Evolutionary conservation across 169 alveolate genomes (phyloP).

Genomic region (Babesia gibsoni): DNA sequence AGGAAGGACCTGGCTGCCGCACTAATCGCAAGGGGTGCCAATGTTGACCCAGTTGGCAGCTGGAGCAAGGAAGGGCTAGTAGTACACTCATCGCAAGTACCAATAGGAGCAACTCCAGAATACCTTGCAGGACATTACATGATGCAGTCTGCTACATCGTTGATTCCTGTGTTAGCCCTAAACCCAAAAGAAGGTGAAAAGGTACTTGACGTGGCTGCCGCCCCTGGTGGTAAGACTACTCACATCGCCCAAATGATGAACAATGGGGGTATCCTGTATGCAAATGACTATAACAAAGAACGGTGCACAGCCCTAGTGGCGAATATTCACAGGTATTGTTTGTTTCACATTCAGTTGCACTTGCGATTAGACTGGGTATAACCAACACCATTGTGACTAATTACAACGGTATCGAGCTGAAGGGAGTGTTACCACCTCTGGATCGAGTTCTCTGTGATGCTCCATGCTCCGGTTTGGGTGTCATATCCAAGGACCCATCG

Average conservation of each 20-base stretch:
- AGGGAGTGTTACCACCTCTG: constrained; percentile 81
- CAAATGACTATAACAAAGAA: constrained; percentile 91
- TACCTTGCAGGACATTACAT: constrained; percentile 95
- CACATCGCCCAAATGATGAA: constrained; percentile 92
- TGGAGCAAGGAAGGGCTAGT: constrained; percentile 93
- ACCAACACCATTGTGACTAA: constrained; percentile 88
- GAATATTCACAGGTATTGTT: constrained; percentile 77
- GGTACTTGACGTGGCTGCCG: constrained; percentile 95
- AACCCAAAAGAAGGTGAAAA: constrained; percentile 89
- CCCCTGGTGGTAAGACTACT: constrained; percentile 98
- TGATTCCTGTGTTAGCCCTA: constrained; percentile 92
- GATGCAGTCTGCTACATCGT: constrained; percentile 92
- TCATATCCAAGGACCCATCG: constrained; percentile 92
- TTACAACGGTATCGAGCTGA: constrained; percentile 90
- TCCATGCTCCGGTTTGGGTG: constrained; percentile 96
- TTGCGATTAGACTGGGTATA: constrained; percentile 87
- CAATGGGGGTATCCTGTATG: constrained; percentile 90
- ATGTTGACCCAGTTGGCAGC: constrained; percentile 90
- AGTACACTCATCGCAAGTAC: constrained; percentile 89
- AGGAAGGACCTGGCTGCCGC: constrained; percentile 90
- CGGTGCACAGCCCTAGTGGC: constrained; percentile 90
- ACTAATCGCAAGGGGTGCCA: constrained; percentile 90
- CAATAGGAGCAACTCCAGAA: constrained; percentile 97
- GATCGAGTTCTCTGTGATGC: constrained; percentile 95
- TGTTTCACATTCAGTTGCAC: neutral